phyloP scores from a whole-genome alignment of 2,329 filamentous ascomycete genomes.

The Xylariaceae sp. region DNA sequence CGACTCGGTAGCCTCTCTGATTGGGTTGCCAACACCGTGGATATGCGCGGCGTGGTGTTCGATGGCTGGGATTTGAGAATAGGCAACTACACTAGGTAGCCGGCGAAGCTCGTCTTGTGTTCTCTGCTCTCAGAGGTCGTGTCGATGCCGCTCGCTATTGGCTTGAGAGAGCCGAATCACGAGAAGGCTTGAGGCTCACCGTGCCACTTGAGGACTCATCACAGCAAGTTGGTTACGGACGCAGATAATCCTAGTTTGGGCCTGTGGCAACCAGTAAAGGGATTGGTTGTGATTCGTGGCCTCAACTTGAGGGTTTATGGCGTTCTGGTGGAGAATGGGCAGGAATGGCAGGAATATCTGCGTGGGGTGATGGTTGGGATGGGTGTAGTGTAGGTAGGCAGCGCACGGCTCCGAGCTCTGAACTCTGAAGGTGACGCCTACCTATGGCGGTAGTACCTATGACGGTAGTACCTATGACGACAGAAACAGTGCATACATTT shows the following conservation, averaged over 20 bases:
- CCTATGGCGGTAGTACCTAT: too few species aligned
- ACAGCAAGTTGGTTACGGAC: not conserved
- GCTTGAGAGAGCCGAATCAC: conserved; percentile 12
- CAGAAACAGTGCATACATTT: too few species aligned
- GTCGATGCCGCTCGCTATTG: conserved; percentile 10
- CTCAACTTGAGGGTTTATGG: conserved; percentile 2
- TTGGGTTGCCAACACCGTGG: conserved; percentile 5
- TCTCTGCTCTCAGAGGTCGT: not conserved
- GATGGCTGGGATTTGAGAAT: conserved; percentile 2
- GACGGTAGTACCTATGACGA: too few species aligned
- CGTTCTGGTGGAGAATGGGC: not conserved
- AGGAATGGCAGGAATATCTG: not conserved
- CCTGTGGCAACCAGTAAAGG: conserved; percentile 5
- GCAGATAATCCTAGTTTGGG: not conserved
- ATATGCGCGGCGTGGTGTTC: conserved; percentile 8
- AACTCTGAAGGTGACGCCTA: too few species aligned
- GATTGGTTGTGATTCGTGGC: conserved; percentile 2
- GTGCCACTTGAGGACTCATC: conserved; percentile 7
- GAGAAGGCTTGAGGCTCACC: conserved; percentile 14
- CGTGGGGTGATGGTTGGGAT: not conserved
- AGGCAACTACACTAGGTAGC: not conserved
- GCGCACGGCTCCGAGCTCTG: too few species aligned
- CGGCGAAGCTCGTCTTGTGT: not conserved
- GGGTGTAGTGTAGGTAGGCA: too few species aligned
- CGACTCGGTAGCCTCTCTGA: not conserved